These are phyloP conservation scores for Sphagnurus paluster DNA, from an alignment of 1,284 basidiomycete genomes.

Conservation along the genomic window DNA sequence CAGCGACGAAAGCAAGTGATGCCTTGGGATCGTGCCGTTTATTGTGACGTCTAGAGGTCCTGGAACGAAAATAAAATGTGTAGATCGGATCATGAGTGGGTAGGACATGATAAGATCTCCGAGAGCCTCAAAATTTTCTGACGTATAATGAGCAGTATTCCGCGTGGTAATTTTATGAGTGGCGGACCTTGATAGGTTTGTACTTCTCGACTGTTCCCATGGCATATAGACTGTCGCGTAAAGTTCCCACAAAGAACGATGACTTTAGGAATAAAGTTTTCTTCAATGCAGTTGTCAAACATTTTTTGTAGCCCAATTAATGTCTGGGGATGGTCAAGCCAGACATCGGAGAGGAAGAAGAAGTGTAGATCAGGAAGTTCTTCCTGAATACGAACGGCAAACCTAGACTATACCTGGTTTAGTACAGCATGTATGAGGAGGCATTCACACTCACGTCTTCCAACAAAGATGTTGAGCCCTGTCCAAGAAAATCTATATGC, in stretches of 20 bases:
- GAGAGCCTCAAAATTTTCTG: constrained; percentile 85
- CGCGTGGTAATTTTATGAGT: background rate
- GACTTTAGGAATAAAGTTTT: constrained; percentile 81
- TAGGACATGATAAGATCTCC: constrained; percentile 85
- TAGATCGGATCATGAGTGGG: constrained; percentile 71
- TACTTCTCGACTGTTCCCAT: constrained; percentile 77
- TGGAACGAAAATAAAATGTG: constrained; percentile 93
- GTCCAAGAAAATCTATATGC: constrained; percentile 93
- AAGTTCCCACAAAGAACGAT: constrained; percentile 97
- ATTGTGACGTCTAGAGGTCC: constrained; percentile 89
- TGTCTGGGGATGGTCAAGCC: constrained; percentile 89
- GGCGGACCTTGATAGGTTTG: constrained; percentile 81
- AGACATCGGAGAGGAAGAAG: constrained; percentile 93
- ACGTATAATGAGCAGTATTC: background rate
- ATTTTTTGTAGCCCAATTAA: constrained; percentile 79
- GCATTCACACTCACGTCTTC: constrained; percentile 73
- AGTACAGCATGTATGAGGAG: constrained; percentile 1
- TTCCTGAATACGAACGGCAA: constrained; percentile 58
- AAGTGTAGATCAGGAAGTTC: constrained; percentile 82
- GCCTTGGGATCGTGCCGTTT: constrained; percentile 77
- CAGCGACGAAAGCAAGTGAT: constrained; percentile 76
- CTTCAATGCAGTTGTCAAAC: constrained; percentile 91
- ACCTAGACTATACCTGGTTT: constrained; percentile 47
- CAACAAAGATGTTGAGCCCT: constrained; percentile 86
- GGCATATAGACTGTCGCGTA: constrained; percentile 76